These are phyloP conservation scores for Trypanosoma cruzi DNA, from an alignment of 208 protist genomes.

Conservation along the genomic window DNA sequence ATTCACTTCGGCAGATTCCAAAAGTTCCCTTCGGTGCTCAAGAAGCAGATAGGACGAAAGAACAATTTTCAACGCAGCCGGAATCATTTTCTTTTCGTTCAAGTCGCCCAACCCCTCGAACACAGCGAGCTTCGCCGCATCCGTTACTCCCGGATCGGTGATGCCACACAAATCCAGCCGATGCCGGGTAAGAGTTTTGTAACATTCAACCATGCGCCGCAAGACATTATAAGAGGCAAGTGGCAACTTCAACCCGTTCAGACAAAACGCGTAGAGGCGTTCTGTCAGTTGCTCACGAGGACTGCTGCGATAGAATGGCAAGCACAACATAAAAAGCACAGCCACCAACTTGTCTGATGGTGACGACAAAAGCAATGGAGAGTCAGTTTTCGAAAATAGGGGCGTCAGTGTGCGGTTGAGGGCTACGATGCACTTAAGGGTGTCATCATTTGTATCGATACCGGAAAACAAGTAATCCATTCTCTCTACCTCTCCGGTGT, in stretches of 20 bases:
- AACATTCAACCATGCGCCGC: constrained; percentile 66
- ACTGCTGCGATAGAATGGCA: constrained; percentile 52
- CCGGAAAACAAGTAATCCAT: constrained; percentile 32
- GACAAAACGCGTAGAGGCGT: constrained; percentile 59
- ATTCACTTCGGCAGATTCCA: constrained; percentile 14
- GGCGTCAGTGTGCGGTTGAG: constrained; percentile 42
- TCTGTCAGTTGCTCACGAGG: constrained; percentile 36
- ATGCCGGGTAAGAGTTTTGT: constrained; percentile 44
- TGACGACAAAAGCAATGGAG: constrained; percentile 18
- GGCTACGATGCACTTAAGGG: constrained; percentile 28
- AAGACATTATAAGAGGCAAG: constrained; percentile 48
- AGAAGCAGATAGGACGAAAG: constrained; percentile 57
- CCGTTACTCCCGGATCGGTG: constrained; percentile 9
- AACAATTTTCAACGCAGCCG: constrained; percentile 53
- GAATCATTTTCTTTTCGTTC: constrained; percentile 53
- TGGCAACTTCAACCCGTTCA: constrained; percentile 85
- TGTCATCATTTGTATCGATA: neutral
- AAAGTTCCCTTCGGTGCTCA: constrained; percentile 26
- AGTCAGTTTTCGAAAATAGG: constrained; percentile 29
- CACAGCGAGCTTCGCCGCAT: constrained; percentile 38
- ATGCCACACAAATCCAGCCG: constrained; percentile 30
- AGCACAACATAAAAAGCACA: constrained; percentile 43
- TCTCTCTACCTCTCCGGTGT: constrained; percentile 46
- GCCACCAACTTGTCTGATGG: constrained; percentile 29
- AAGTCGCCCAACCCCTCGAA: constrained; percentile 59